Percentiles rank a stretch among this genome's conserved stretches.
Conservation (phyloP, 2,329 filamentous ascomycete species). For the Phialemoniopsis sp. region DNA sequence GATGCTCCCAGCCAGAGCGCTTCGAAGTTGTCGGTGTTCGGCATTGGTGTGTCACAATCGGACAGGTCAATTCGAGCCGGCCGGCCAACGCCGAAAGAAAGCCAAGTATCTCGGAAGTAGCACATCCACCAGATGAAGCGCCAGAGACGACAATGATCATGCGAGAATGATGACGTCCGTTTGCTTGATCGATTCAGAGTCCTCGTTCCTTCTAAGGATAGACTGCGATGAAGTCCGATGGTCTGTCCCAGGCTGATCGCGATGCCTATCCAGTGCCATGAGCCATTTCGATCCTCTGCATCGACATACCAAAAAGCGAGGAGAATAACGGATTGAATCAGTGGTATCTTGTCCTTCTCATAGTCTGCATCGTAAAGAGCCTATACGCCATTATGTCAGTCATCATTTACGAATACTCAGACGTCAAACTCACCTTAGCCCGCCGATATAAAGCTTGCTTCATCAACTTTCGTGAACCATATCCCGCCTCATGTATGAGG, state of each 20-base stretch:
- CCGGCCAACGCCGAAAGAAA: constrained; percentile 3
- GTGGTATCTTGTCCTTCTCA: constrained; percentile 29
- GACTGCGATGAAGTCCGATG: constrained; percentile 36
- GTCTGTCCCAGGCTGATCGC: constrained; percentile 36
- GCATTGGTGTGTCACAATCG: constrained; percentile 5
- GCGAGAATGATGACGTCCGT: too few relatives aligned
- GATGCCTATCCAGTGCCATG: constrained; percentile 41
- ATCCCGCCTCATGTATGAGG: constrained; percentile 5
- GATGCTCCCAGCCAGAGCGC: too few relatives aligned
- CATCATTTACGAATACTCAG: neutral
- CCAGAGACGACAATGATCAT: too few relatives aligned
- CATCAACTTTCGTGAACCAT: constrained; percentile 23
- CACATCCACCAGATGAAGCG: constrained; percentile 7
- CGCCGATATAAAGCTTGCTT: constrained; percentile 29
- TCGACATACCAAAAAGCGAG: constrained; percentile 37
- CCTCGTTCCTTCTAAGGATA: too few relatives aligned
- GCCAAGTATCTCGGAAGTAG: constrained; percentile 5
- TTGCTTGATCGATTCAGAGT: too few relatives aligned
- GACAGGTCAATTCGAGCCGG: constrained; percentile 6
- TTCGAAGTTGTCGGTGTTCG: too few relatives aligned
- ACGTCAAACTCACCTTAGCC: constrained; percentile 21
- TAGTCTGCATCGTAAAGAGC: constrained; percentile 23
- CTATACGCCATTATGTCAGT: constrained; percentile 4
- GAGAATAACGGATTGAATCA: constrained; percentile 36
- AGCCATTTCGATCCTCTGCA: constrained; percentile 31